Evolutionary conservation across 768 basidiomycete genomes (phyloP), one percentile per base, ranked within the genome.

Genomic region (Lactarius sanguifluus): DNA sequence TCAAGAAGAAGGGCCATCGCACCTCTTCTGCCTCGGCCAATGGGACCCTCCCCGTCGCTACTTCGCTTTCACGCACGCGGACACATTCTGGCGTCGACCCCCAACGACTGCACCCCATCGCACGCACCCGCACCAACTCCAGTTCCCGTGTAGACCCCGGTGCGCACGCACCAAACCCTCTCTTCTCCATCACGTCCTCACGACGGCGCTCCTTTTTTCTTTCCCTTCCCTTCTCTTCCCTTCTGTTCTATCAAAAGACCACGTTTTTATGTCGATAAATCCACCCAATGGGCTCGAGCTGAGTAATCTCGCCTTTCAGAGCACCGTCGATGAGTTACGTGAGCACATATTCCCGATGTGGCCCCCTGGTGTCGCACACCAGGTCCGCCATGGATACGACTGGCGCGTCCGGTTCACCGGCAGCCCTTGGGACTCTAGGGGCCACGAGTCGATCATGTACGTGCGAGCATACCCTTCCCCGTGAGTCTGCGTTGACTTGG

Each of bases 181-280:
- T 58, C 28, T 52, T 45, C 30, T n/a, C 38, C 56, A 57, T 40
- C 56, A 55, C 43, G 41, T 50, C 61, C 52, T 59, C 25, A 47
- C 64, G 34, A 59, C 58, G 18, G n/a, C 52, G 30, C 36, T n/a
- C 10, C 62, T 57, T 55, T 60, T 59, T 36, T n/a, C n/a, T n/a
- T n/a, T n/a, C n/a, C n/a, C 10, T 62, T 41, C 23, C 45, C 40
- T 40, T 55, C 20, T 16, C 1, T 40, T 16, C 40, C 32, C 28
- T 32, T 61, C 25, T 23, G 47, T 28, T 47, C 58, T 59, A n/a
- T 61, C 65, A 58, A 92, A 58, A 92, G 90, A 85, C 69, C 89
- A 92, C 72, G 80, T 91, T 78, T 87, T 91, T 72, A 78, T 92
- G 57, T 84, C 87, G 28, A 85, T 92, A 71, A 81, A 82, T 65